These are phyloP conservation scores for Omphalea diandra DNA, from an alignment of 441 rosid genomes.

Conservation along the genomic window DNA sequence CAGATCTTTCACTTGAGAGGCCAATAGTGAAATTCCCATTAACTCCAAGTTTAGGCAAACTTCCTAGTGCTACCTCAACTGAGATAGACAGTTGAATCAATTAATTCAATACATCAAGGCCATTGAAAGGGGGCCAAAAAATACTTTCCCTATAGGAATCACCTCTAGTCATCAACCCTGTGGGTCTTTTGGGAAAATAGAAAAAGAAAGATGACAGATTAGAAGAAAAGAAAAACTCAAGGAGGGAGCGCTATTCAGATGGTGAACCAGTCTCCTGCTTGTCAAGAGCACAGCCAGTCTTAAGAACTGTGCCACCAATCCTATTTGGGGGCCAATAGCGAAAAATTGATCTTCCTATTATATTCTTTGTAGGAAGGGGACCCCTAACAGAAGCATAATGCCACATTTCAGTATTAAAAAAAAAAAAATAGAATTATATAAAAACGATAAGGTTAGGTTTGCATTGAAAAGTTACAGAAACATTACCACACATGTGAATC, in stretches of 20 bases:
- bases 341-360: constrained; percentile 83
- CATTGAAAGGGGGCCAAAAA: constrained; percentile 3
- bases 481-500: constrained; percentile 94
- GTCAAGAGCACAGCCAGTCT: constrained; percentile 64
- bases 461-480: neutral
- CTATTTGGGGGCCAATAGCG: constrained; percentile 94
- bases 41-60: too few relatives aligned
- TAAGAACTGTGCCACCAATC: constrained; percentile 60
- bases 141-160: neutral
- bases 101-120: constrained; percentile 6
- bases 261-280: constrained; percentile 36
- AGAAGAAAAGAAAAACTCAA: neutral
- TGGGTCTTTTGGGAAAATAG: neutral
- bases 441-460: neutral
- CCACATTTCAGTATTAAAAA: neutral
- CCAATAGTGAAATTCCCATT: too few relatives aligned
- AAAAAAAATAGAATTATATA: neutral
- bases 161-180: constrained; percentile 8
- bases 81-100: neutral
- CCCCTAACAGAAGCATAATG: constrained; percentile 54
- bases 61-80: too few relatives aligned
- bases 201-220: neutral
- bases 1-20: too few relatives aligned
- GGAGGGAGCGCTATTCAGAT: constrained; percentile 8
- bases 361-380: constrained; percentile 82